Evolutionary conservation across 768 basidiomycete species (phyloP), one percentile per base, ranked within the genome.

Genomic region (Phylloporus arenicola): DNA sequence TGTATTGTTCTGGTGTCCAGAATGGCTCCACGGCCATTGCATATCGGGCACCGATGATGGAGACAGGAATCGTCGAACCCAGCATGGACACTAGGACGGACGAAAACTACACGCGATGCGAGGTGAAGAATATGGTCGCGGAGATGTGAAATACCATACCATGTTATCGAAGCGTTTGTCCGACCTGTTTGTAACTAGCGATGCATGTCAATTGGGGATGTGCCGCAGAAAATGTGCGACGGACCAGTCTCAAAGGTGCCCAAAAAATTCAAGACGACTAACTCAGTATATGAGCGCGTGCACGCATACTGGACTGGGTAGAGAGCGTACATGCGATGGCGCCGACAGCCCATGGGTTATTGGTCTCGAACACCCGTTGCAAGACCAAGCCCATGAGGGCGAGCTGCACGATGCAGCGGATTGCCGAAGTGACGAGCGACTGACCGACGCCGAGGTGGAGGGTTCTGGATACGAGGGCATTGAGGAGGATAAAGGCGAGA

Each of bases 1-100:
- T 84, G 58, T 83, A 92, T 61, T 90, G 86, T 33, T 82, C 81
- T 0, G 92, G 89, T 22, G 72, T 78, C 92, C 92, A 93, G 65
- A 93, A 90, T 3, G 88, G 88, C 0, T 78, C 64, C 13, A 84
- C 72, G 0, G 76, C 73, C 86, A 93, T 92, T 3, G 89, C 86
- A 56, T 79, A 91, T 6, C 78, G 76, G 1, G 80, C 75, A 0
- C 90, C 90, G 11, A 92, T 69, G 48, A 92, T 78, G 1, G 90
- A 86, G 22, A 90, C 81, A 0, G 89, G 88, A 29, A 90, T 79
- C 0, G 87, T 89, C 0, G 86, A 85, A n/a, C 74, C 76, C 9
- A 89, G 56, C 81, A 92, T 84, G 0, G 79, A 81, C 11, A 79
- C 47, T 5, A 92, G 68, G 6, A 90, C 80, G 1, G 79, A 73